phyloP scores from a whole-genome alignment of 805 yeast genomes.

The Nakazawaea peltata region DNA sequence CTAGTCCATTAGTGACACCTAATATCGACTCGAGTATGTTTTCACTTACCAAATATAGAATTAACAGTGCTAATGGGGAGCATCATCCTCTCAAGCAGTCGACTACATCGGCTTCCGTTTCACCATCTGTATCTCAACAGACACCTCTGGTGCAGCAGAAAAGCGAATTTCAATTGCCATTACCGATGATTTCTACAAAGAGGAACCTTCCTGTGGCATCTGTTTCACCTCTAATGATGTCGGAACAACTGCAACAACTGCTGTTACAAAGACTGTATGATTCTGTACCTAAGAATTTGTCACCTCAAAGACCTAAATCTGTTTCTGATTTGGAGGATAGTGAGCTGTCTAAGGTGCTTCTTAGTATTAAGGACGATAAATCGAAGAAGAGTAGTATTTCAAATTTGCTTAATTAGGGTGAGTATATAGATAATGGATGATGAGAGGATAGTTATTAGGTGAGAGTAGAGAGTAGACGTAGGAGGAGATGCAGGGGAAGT shows the following conservation, averaged over 20 bases:
- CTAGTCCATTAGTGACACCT: constrained; percentile 16
- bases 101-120: not conserved
- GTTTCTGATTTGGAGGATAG: too few species aligned
- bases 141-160: not conserved
- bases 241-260: constrained; percentile 1
- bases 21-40: constrained; percentile 3
- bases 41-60: not conserved
- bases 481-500: not conserved
- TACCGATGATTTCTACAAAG: constrained; percentile 9
- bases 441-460: not conserved
- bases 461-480: not conserved
- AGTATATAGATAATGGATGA: not conserved
- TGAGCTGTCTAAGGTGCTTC: constrained; percentile 5
- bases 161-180: constrained; percentile 8
- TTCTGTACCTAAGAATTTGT: not conserved
- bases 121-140: not conserved
- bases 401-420: constrained; percentile 2
- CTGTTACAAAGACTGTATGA: too few species aligned
- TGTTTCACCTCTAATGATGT: not conserved
- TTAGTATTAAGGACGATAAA: constrained; percentile 5
- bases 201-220: not conserved
- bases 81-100: too few species aligned
- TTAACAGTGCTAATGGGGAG: too few species aligned
- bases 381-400: constrained; percentile 1
- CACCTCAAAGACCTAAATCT: too few species aligned